Conservation (phyloP, 371 early-diverging fungal genomes). For the Circinella umbellata region DNA sequence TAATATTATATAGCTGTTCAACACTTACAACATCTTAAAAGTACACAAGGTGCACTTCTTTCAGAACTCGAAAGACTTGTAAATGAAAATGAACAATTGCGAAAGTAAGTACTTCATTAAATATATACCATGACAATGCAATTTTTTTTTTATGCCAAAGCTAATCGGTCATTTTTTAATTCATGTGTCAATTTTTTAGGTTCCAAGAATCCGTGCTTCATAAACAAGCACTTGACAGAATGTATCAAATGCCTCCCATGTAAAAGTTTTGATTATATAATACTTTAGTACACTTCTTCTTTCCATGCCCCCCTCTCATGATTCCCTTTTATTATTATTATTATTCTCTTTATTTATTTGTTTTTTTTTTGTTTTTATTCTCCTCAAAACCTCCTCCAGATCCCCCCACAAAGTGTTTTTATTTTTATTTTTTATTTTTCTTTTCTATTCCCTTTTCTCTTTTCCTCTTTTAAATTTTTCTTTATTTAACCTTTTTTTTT, state of each 20-base stretch:
- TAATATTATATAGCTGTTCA: slow-evolving; percentile 42
- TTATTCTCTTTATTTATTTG: not conserved
- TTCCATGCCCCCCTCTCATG: not conserved
- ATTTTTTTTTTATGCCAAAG: no score
- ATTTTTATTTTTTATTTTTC: slow-evolving; percentile 14
- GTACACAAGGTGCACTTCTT: slow-evolving; percentile 47
- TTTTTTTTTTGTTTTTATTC: slow-evolving; percentile 9
- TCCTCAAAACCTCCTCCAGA: slow-evolving; percentile 9
- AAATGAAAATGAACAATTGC: slow-evolving; percentile 55
- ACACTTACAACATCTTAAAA: slow-evolving; percentile 54
- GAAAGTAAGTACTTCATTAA: slow-evolving; percentile 52
- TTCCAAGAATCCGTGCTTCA: slow-evolving; percentile 56
- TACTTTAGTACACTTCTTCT: not conserved
- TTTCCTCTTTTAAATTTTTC: not conserved
- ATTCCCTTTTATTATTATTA: slow-evolving; percentile 9
- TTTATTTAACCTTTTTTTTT: no score
- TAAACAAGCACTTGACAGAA: slow-evolving; percentile 58
- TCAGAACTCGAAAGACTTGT: slow-evolving; percentile 51
- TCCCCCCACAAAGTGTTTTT: slow-evolving; percentile 11
- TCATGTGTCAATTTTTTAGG: slow-evolving; percentile 17
- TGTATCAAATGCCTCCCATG: slow-evolving; percentile 55
- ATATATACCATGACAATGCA: no score
- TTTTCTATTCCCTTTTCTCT: slow-evolving; percentile 9
- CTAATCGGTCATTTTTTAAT: not conserved
- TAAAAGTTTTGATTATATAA: slow-evolving; percentile 27